A percentile compares a stretch with the other conserved stretches of the same genome.
These are phyloP conservation scores for Actinomucor elegans DNA, from an alignment of 371 early-diverging fungal species.

Conservation along the genomic window DNA sequence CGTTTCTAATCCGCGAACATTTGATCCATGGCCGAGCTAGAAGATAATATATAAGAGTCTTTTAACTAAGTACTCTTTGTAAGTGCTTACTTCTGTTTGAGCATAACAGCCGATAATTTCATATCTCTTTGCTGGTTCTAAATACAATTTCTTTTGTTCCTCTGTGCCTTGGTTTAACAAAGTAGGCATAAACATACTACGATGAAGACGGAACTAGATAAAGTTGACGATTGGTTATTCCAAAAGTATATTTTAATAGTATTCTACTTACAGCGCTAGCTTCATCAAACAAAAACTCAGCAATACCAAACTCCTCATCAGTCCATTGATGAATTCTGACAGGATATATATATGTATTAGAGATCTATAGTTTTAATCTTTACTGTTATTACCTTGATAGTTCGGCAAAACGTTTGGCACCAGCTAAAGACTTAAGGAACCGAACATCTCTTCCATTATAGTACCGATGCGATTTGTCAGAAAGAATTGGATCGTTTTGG, in stretches of 20 bases:
- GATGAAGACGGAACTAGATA: conserved; percentile 52
- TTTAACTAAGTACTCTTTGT: not conserved
- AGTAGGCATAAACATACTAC: conserved; percentile 73
- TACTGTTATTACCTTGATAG: conserved; percentile 51
- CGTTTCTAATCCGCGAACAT: conserved; percentile 84
- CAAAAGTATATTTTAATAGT: no score
- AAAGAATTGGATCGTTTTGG: conserved; percentile 52
- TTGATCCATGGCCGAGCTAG: conserved; percentile 74
- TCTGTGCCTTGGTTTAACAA: conserved; percentile 66
- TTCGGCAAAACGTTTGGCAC: conserved; percentile 52
- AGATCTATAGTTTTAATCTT: no score
- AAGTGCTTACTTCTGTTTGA: conserved; percentile 61
- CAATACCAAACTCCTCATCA: conserved; percentile 51
- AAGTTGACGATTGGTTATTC: not conserved
- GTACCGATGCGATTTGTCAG: conserved; percentile 58
- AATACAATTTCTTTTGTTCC: conserved; percentile 64
- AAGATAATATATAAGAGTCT: not conserved
- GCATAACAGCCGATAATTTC: conserved; percentile 80
- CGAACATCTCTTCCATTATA: conserved; percentile 54
- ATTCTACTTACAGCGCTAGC: conserved; percentile 50
- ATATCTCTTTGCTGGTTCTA: conserved; percentile 61
- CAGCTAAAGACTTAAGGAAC: conserved; percentile 46
- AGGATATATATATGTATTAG: no score
- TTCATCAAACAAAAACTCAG: conserved; percentile 57
- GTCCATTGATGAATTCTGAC: conserved; percentile 54